Evolutionary conservation across 1,284 basidiomycete species (phyloP), one percentile per base, ranked within the genome.

Genomic region (Leccinum variabile): DNA sequence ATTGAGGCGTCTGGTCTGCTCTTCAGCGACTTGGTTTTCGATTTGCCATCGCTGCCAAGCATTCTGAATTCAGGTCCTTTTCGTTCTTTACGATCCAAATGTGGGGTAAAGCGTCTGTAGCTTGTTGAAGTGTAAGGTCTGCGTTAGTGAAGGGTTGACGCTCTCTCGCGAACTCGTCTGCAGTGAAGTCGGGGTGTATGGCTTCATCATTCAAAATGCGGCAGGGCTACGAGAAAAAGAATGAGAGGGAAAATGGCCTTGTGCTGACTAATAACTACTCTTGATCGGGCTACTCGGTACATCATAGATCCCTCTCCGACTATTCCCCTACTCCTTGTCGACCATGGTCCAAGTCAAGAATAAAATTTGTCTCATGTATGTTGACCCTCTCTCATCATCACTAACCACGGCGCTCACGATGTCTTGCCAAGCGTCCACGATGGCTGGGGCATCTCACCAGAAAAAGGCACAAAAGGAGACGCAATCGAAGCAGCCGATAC

Each of bases 291-390:
- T 33, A 11, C 33, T 13, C 37, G 37, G 37, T 37, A 37, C 37
- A 37, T 37, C 37, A 37, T 37, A 33, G 32, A 37, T 37, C 37
- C 37, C 37, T 6, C 28, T 37, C 13, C 37, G 14, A 37, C 37
- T 14, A 33, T 37, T 25, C 13, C 14, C 37, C 37, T 14, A 37
- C 14, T 37, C 37, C 37, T 9, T 14, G 11, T 49, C 46, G 46
- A 76, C 50, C 64, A 74, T 76, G 75, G 79, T 79, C 57, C 65
- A 86, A 73, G 83, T 89, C 62, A 90, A 90, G 82, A 90, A 93
- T 81, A 95, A 94, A 81, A 90, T 95, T 77, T 95, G 93, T 77
- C 82, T 95, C 65, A 94, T 95, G 92, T 92, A 74, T 67, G 83
- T 76, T 46, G n/a, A 39, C 28, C 9, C 37, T 30, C 53, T 56